These are phyloP conservation scores for Penicillium palitans DNA, from an alignment of 2,329 filamentous ascomycete genomes.

Conservation along the genomic window DNA sequence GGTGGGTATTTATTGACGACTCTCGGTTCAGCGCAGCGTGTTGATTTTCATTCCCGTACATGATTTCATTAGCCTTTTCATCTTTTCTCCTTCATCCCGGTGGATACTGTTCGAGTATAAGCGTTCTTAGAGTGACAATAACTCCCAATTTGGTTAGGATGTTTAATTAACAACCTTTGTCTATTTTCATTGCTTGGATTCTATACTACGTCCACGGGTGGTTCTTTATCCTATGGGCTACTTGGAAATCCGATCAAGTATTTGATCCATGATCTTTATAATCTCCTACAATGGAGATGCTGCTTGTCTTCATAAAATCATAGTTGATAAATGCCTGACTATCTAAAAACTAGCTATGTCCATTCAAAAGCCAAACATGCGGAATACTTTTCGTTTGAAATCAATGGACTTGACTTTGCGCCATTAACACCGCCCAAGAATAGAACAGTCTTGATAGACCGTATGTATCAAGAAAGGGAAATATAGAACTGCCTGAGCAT, in stretches of 20 bases:
- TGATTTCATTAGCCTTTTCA: constrained; percentile 15
- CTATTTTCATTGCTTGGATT: background rate
- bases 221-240: background rate
- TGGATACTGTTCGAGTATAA: constrained; percentile 9
- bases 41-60: constrained; percentile 21
- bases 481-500: constrained; percentile 21
- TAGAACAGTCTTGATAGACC: constrained; percentile 20
- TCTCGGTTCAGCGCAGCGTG: constrained; percentile 22
- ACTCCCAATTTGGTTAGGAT: constrained; percentile 2
- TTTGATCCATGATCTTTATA: background rate
- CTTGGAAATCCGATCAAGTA: background rate
- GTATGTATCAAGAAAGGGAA: constrained; percentile 20
- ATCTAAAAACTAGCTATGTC: constrained; percentile 23
- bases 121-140: constrained; percentile 9
- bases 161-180: constrained; percentile 11
- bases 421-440: constrained; percentile 27
- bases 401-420: constrained; percentile 25
- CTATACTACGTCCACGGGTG: background rate
- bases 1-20: constrained; percentile 7
- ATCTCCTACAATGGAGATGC: background rate
- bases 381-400: constrained; percentile 27
- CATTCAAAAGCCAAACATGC: constrained; percentile 20
- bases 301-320: constrained; percentile 15
- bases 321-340: constrained; percentile 21
- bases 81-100: constrained; percentile 12